Conservation (phyloP, 805 yeast genomes). For the Candida corydali region DNA sequence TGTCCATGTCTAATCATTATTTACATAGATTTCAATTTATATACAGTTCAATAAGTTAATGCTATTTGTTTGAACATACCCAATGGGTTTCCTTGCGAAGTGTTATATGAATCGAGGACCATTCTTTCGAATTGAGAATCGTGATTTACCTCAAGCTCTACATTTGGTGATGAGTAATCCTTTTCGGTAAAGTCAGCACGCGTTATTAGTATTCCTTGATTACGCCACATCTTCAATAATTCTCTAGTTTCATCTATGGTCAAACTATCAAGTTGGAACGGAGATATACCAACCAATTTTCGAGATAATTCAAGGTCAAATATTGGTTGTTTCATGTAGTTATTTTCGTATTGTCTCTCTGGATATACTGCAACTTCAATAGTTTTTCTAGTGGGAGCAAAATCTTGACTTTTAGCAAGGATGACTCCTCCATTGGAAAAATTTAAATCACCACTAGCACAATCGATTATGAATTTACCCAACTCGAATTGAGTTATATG, state of each 20-base stretch:
- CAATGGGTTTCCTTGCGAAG: slow-evolving; percentile 41
- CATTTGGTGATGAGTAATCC: slow-evolving; percentile 10
- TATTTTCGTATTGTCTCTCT: slow-evolving; percentile 28
- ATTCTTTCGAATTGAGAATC: slow-evolving; percentile 25
- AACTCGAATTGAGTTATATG: slow-evolving; percentile 62
- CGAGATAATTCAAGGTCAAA: slow-evolving; percentile 56
- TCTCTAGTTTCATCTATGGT: slow-evolving; percentile 26
- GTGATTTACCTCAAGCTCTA: slow-evolving; percentile 9
- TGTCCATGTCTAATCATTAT: too few species aligned
- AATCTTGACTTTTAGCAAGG: slow-evolving; percentile 56
- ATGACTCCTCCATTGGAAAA: slow-evolving; percentile 65
- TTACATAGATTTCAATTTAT: slow-evolving; percentile 6
- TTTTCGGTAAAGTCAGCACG: slow-evolving; percentile 31
- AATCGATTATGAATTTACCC: slow-evolving; percentile 51
- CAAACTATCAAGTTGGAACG: slow-evolving; percentile 23
- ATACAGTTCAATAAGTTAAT: slow-evolving; percentile 17
- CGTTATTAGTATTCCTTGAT: slow-evolving; percentile 28
- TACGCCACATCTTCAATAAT: slow-evolving; percentile 29
- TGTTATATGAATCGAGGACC: slow-evolving; percentile 25
- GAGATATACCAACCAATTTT: slow-evolving; percentile 36
- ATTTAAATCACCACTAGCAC: slow-evolving; percentile 46
- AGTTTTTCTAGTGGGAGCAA: slow-evolving; percentile 46
- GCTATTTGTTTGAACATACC: slow-evolving; percentile 28
- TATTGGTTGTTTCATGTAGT: slow-evolving; percentile 43
- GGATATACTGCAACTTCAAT: slow-evolving; percentile 57